These are phyloP conservation scores for Cenococcum geophilum DNA, from an alignment of 495 filamentous ascomycete genomes.

Conservation along the genomic window DNA sequence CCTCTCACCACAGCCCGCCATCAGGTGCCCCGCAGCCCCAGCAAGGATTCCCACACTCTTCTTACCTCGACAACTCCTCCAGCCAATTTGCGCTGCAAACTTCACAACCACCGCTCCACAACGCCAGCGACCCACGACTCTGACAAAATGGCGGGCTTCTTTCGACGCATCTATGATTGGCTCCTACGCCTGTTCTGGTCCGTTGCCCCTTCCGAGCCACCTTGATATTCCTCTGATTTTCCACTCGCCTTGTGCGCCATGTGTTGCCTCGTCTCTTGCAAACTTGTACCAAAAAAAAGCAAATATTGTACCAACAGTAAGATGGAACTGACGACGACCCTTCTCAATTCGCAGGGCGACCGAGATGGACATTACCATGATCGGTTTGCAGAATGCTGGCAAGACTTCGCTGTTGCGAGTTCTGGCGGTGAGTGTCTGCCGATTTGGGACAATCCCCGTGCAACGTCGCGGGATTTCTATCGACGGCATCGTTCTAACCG, in stretches of 20 bases:
- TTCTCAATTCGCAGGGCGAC: conserved; percentile 64
- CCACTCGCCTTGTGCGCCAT: conserved; percentile 21
- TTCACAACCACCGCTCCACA: conserved; percentile 8
- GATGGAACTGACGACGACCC: conserved; percentile 10
- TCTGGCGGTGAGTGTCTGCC: conserved; percentile 66
- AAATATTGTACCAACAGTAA: conserved; percentile 5
- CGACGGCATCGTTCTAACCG: conserved; percentile 33
- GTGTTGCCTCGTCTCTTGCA: conserved; percentile 22
- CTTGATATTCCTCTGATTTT: conserved; percentile 7
- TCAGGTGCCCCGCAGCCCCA: conserved; percentile 1
- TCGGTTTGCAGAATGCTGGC: conserved; percentile 95
- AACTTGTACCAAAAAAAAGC: conserved; percentile 25
- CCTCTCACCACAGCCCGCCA: neutral
- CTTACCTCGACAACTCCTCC: conserved; percentile 7
- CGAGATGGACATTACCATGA: conserved; percentile 99
- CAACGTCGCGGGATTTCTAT: conserved; percentile 15
- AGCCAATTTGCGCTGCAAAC: conserved; percentile 5
- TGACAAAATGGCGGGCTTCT: conserved; percentile 70
- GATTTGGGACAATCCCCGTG: conserved; percentile 22
- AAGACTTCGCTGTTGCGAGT: conserved; percentile 94
- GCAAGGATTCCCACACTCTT: conserved; percentile 2
- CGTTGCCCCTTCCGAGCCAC: conserved; percentile 41
- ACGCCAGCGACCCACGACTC: conserved; percentile 6
- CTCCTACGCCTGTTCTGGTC: conserved; percentile 96
- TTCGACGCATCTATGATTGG: conserved; percentile 96